A percentile compares a stretch with the other conserved stretches of the same genome.
Conservation (phyloP, 2,329 filamentous ascomycete species). For the Penicillium sp. region DNA sequence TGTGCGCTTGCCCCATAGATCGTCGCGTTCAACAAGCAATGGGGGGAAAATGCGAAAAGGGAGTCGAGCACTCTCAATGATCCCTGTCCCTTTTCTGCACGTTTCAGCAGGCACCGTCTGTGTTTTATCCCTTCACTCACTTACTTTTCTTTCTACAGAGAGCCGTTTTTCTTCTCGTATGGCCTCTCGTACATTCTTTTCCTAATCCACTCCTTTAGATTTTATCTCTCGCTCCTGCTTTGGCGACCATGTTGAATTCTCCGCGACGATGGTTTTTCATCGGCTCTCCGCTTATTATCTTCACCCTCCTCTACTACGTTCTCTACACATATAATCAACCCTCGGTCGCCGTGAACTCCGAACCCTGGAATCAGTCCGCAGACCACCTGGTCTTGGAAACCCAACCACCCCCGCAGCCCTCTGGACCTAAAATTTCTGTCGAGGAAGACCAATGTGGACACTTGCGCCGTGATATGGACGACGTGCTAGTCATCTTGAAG, state of each 20-base stretch:
- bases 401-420: not conserved
- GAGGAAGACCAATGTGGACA: conserved; percentile 18
- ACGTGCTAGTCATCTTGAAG: conserved; percentile 29
- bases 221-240: not conserved
- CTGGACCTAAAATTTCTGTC: not conserved
- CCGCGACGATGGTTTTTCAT: conserved; percentile 26
- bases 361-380: conserved; percentile 4
- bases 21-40: conserved; percentile 10
- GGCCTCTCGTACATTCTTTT: conserved; percentile 6
- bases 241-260: conserved; percentile 21
- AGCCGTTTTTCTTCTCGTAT: conserved; percentile 4
- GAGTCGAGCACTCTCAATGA: conserved; percentile 4
- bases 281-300: conserved; percentile 22
- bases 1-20: conserved; percentile 14
- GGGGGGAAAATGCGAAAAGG: conserved; percentile 5
- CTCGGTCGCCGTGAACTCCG: not conserved
- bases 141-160: not conserved
- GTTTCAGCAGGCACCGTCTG: conserved; percentile 10
- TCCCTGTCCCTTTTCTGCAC: conserved; percentile 13
- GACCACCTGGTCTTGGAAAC: conserved; percentile 10
- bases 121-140: not conserved
- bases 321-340: conserved; percentile 6
- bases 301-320: conserved; percentile 20
- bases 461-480: conserved; percentile 21
- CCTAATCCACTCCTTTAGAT: not conserved